A percentile compares a stretch with the other conserved stretches of the same genome.
These are phyloP conservation scores for Ustilago shanxiensis DNA, from an alignment of 1,284 basidiomycete genomes.

Conservation along the genomic window DNA sequence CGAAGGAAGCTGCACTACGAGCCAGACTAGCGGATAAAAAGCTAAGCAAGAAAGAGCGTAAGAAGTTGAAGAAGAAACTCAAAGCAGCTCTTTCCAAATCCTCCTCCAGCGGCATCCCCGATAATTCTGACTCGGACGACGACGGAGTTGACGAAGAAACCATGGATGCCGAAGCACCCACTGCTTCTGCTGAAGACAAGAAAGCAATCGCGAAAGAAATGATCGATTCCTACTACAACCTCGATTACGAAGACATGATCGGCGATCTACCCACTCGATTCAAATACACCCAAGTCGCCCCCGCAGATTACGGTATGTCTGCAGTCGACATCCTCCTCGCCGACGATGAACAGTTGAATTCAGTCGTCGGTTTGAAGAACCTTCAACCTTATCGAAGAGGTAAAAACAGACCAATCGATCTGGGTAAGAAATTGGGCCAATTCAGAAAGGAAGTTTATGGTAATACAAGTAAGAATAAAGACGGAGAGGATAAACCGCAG, in stretches of 20 bases:
- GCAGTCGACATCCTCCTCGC: constrained; percentile 91
- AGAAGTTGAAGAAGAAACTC: constrained; percentile 72
- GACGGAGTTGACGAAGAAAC: constrained; percentile 65
- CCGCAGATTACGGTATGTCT: constrained; percentile 80
- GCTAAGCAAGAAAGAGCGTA: constrained; percentile 84
- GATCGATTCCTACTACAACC: constrained; percentile 87
- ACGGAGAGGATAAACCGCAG: constrained; percentile 69
- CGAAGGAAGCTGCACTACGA: constrained; percentile 43
- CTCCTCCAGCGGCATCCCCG: constrained; percentile 26
- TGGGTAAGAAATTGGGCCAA: constrained; percentile 78
- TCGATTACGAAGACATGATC: constrained; percentile 97
- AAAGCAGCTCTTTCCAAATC: constrained; percentile 67
- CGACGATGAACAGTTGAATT: constrained; percentile 91
- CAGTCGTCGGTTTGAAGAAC: constrained; percentile 87
- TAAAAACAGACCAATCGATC: constrained; percentile 76
- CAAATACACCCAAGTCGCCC: constrained; percentile 83
- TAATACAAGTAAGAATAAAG: constrained; percentile 30
- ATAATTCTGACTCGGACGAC: constrained; percentile 30
- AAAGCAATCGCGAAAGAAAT: constrained; percentile 79
- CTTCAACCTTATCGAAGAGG: constrained; percentile 86
- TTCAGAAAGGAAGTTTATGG: constrained; percentile 74
- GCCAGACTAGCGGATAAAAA: constrained; percentile 70
- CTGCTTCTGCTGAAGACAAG: constrained; percentile 47
- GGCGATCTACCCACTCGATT: constrained; percentile 92
- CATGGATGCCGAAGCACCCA: constrained; percentile 48